Conservation (phyloP, 768 basidiomycete species). For the Tylopilus plumbeoviolaceoides region DNA sequence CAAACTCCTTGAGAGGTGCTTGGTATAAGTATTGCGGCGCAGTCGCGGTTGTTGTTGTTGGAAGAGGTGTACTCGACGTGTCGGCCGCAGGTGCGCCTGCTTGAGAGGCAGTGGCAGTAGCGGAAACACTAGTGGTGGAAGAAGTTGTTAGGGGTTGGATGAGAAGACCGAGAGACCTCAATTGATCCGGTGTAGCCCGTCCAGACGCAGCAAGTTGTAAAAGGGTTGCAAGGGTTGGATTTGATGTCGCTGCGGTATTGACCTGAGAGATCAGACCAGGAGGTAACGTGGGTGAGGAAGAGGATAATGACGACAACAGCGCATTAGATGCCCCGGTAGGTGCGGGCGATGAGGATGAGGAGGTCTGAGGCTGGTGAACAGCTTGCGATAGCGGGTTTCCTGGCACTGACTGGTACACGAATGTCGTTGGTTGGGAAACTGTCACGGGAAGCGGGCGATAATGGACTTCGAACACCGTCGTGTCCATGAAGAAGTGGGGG, state of each 20-base stretch:
- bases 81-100: not conserved
- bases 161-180: slow-evolving; percentile 66
- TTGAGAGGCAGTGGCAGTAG: slow-evolving; percentile 6
- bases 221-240: slow-evolving; percentile 65
- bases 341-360: slow-evolving; percentile 17
- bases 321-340: slow-evolving; percentile 34
- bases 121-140: not conserved
- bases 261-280: slow-evolving; percentile 60
- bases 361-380: slow-evolving; percentile 23
- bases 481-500: slow-evolving; percentile 67
- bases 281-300: slow-evolving; percentile 45
- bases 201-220: slow-evolving; percentile 62
- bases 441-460: slow-evolving; percentile 44
- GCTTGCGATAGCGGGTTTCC: slow-evolving; percentile 27
- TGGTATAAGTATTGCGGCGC: slow-evolving; percentile 24
- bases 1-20: slow-evolving; percentile 52
- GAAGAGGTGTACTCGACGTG: slow-evolving; percentile 11
- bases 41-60: slow-evolving; percentile 10
- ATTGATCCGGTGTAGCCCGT: slow-evolving; percentile 57
- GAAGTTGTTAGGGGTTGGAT: slow-evolving; percentile 59
- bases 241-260: slow-evolving; percentile 58
- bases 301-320: slow-evolving; percentile 42
- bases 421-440: slow-evolving; percentile 21
- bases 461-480: slow-evolving; percentile 68
- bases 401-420: slow-evolving; percentile 26